A percentile compares a stretch with the other conserved stretches of the same genome.
phyloP scores from a whole-genome alignment of 2,329 filamentous ascomycete species.

The Clonostachys sp. region DNA sequence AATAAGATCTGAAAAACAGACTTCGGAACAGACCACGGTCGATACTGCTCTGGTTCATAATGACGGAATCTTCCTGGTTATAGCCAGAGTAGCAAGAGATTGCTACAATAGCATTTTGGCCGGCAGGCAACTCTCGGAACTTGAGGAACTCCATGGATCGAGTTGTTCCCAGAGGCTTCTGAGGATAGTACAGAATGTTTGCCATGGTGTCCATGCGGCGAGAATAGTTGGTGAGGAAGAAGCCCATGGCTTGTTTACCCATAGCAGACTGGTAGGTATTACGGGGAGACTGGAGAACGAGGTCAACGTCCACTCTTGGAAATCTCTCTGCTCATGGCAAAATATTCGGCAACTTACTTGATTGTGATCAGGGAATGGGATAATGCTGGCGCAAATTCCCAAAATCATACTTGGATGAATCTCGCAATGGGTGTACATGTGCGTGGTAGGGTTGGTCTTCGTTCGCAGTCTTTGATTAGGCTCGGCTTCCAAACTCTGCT shows the following conservation, averaged over 20 bases:
- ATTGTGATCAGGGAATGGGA: conserved; percentile 99
- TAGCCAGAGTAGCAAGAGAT: conserved; percentile 98
- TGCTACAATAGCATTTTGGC: conserved; percentile 96
- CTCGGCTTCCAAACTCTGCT: conserved; percentile 60
- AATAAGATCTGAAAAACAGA: conserved; percentile 96
- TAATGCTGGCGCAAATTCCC: conserved; percentile 97
- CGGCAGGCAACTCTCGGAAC: conserved; percentile 93
- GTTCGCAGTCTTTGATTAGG: conserved; percentile 85
- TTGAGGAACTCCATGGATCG: conserved; percentile 98
- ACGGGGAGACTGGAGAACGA: conserved; percentile 73
- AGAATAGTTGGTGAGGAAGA: conserved; percentile 95
- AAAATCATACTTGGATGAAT: conserved; percentile 99
- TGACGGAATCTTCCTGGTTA: conserved; percentile 99
- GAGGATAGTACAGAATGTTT: conserved; percentile 97
- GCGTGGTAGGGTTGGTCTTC: conserved; percentile 78
- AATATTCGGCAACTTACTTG: conserved; percentile 47
- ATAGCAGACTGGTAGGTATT: conserved; percentile 99
- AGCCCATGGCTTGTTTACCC: conserved; percentile 99
- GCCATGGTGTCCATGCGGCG: conserved; percentile 99
- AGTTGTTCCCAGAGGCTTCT: conserved; percentile 94
- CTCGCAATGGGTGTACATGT: conserved; percentile 96
- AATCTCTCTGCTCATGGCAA: neutral
- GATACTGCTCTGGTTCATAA: conserved; percentile 99
- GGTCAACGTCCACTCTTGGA: neutral
- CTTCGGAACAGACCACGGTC: conserved; percentile 96